A percentile compares a stretch with the other conserved stretches of the same genome.
Conservation (phyloP, 129 eudicot genomes). For the Flaveria brownii region DNA sequence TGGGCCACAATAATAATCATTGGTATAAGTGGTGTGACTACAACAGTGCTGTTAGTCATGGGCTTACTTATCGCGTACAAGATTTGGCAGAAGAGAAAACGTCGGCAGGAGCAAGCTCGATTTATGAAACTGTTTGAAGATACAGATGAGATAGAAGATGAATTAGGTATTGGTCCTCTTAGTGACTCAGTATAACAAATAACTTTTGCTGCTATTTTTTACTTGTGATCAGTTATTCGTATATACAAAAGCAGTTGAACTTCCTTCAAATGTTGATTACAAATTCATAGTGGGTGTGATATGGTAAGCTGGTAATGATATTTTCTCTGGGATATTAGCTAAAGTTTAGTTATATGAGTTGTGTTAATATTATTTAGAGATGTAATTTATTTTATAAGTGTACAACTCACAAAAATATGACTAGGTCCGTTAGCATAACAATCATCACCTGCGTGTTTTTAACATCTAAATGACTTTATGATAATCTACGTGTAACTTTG, state of each 20-base stretch:
- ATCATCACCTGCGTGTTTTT: no score
- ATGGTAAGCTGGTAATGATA: not conserved
- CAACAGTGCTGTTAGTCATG: slow-evolving; percentile 33
- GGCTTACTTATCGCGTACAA: slow-evolving; percentile 53
- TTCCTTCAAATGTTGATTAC: slow-evolving; percentile 18
- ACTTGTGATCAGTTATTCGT: slow-evolving; percentile 5
- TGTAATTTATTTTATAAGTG: not conserved
- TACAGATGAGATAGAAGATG: slow-evolving; percentile 72
- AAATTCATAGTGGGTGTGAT: not conserved
- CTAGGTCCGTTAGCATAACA: no score
- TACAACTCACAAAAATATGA: no score
- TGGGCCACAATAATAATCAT: slow-evolving; percentile 43
- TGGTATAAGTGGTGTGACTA: slow-evolving; percentile 32
- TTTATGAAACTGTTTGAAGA: slow-evolving; percentile 80
- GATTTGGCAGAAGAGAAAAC: slow-evolving; percentile 68
- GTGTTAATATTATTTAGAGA: no score
- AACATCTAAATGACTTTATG: no score
- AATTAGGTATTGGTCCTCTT: slow-evolving; percentile 75
- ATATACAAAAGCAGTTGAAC: slow-evolving; percentile 28
- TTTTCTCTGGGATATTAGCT: not conserved
- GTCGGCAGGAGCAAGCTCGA: slow-evolving; percentile 77
- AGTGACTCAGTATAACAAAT: slow-evolving; percentile 42
- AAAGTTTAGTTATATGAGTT: no score
- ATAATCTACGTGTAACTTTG: no score
- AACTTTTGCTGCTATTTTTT: not conserved